A percentile compares a stretch with the other conserved stretches of the same genome.
phyloP scores from a whole-genome alignment of 225 moss, liverwort and hornwort species.

The Neckera pumila region DNA sequence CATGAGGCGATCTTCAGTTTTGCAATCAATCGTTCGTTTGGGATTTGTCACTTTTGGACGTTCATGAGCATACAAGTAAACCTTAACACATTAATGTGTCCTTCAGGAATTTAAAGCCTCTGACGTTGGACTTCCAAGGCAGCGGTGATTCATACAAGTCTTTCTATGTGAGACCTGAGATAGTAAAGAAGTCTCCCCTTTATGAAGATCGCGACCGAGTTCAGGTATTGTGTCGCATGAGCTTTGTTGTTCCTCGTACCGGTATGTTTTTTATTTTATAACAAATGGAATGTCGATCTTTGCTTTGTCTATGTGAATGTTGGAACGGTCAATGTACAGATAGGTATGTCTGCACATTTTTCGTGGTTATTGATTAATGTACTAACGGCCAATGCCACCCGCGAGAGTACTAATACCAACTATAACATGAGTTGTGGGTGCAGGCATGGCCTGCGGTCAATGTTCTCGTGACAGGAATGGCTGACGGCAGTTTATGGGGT shows the following conservation, averaged over 20 bases:
- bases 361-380: not conserved
- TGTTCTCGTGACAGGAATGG: conserved; percentile 26
- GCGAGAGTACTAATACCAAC: not conserved
- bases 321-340: not conserved
- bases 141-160: conserved; percentile 22
- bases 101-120: conserved; percentile 12
- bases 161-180: conserved; percentile 12
- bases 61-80: not conserved
- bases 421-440: not conserved
- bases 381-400: not conserved
- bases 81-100: not conserved
- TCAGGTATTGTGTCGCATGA: conserved; percentile 2
- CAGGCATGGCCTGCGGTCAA: conserved; percentile 19
- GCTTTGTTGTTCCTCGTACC: not conserved
- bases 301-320: not conserved
- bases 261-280: not conserved
- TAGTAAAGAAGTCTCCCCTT: conserved; percentile 26
- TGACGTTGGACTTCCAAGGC: conserved; percentile 13
- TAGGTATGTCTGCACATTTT: not conserved
- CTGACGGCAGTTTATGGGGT: conserved; percentile 38
- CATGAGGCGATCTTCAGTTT: not conserved
- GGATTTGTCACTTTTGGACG: not conserved
- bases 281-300: not conserved
- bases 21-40: not conserved
- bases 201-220: conserved; percentile 20